Base-by-base conservation (phyloP, 2,329 filamentous ascomycete species). In the Xylariales sp. region DNA sequence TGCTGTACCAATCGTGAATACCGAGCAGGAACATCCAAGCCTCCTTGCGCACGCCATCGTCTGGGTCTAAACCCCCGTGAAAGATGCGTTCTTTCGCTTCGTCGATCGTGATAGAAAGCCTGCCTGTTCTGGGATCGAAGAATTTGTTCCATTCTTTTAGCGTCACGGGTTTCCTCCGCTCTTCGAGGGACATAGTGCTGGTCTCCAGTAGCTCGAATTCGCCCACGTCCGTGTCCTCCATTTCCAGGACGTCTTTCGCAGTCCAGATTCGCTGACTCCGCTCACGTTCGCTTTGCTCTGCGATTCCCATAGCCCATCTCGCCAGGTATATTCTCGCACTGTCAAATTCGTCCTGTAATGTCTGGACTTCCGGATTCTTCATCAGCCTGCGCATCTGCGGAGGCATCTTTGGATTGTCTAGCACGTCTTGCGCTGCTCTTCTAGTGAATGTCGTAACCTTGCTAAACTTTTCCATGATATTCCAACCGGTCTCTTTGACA, bases 51-150 rank as follows among this genome's bases (percentile, higher is more conserved):
- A 95, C 90, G 0, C 90, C 90, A 51, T 97, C 91, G 13, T 95
- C 85, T 0, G 86, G 67, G 55, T 95, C 83, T 1, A 98, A 69
- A 0, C 93, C 93, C 19, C 93, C 93, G 55, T 97, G 93, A 59
- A 97, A 98, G 40, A 98, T 78, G n/a, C 93, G 78, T 57, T 97
- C 91, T 61, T 97, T 98, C 47, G 95, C 89, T 58, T 98, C 93
- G 49, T 96, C 88, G 4, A 83, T 72, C 0, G 90, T 97, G 31
- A 95, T 67, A 4, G 84, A 77, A 3, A 98, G 64, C 29, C 81
- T 73, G 0, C 93, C 93, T 0, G 81, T 85, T 4, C 67, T 69
- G 3, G 73, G 62, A 50, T 97, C 88, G 52, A 98, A 97, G 57
- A 88, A 97, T 1, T 71, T 75, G n/a, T 84, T 81, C 93, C 93